These are phyloP conservation scores for Globisporangium recalcitrans DNA, from an alignment of 352 stramenopile species.

Conservation along the genomic window DNA sequence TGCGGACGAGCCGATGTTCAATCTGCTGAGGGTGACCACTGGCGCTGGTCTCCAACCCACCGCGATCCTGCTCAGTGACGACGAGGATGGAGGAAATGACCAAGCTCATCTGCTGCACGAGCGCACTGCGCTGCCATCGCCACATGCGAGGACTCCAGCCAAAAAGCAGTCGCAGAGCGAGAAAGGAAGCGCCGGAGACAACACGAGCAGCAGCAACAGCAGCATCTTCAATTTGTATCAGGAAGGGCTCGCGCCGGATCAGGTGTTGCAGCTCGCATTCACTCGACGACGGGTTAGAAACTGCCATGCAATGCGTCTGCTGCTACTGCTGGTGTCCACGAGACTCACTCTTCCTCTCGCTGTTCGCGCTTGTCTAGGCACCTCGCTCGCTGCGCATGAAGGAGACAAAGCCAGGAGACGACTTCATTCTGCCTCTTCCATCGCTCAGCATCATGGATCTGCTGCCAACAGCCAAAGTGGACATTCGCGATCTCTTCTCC, in stretches of 20 bases:
- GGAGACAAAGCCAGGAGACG: constrained; percentile 26
- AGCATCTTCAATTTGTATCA: constrained; percentile 66
- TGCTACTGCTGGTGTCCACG: background rate
- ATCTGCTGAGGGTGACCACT: constrained; percentile 10
- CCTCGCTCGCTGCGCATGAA: constrained; percentile 21
- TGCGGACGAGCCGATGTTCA: constrained; percentile 17
- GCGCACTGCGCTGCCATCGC: background rate
- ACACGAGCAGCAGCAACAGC: background rate
- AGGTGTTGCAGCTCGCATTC: constrained; percentile 58
- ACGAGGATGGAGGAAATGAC: background rate
- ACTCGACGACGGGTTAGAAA: constrained; percentile 31
- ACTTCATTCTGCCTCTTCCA: constrained; percentile 48
- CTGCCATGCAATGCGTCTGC: background rate
- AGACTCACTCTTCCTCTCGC: background rate
- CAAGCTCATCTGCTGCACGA: background rate
- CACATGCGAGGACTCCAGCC: background rate
- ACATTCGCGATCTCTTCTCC: constrained; percentile 19
- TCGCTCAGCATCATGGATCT: constrained; percentile 31
- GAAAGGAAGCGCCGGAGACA: background rate
- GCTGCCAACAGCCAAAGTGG: constrained; percentile 22
- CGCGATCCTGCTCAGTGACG: constrained; percentile 5
- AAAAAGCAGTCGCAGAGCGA: background rate
- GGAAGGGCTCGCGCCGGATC: constrained; percentile 36
- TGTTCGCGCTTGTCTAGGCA: constrained; percentile 3
- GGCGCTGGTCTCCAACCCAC: background rate